Evolutionary conservation across 306 rosid genomes (phyloP).

Genomic region (Rubus idaeus): DNA sequence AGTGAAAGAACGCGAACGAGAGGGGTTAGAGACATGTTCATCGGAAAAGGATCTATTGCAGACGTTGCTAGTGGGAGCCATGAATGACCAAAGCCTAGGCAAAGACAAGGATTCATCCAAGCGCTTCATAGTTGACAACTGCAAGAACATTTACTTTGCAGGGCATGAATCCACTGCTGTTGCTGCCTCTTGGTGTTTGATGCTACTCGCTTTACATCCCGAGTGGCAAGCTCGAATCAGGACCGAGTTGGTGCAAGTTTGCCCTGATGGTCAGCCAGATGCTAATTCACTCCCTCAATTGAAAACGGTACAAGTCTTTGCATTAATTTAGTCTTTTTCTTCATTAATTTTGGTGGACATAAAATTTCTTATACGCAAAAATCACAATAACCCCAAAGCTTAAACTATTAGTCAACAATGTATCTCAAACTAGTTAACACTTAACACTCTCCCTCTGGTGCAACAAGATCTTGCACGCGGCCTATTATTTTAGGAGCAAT

Average conservation of each 20-base stretch:
- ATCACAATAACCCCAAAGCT: too few relatives aligned
- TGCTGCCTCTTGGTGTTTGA: conserved; percentile 82
- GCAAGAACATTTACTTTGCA: conserved; percentile 91
- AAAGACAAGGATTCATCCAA: conserved; percentile 52
- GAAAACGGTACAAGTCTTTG: conserved; percentile 47
- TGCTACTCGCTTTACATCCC: conserved; percentile 82
- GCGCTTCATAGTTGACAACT: conserved; percentile 78
- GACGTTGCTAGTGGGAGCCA: conserved; percentile 58
- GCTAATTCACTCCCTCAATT: conserved; percentile 49
- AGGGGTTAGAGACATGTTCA: conserved; percentile 26
- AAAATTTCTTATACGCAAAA: too few relatives aligned
- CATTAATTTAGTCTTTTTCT: neutral
- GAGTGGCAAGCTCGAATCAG: conserved; percentile 76
- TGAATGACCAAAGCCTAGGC: conserved; percentile 46
- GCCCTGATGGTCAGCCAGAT: conserved; percentile 54
- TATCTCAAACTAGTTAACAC: too few relatives aligned
- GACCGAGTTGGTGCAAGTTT: conserved; percentile 56
- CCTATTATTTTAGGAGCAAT: too few relatives aligned
- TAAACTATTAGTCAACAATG: too few relatives aligned
- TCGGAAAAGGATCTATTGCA: conserved; percentile 75
- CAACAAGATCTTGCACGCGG: too few relatives aligned
- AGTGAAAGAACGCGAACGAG: conserved; percentile 67
- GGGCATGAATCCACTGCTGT: conserved; percentile 88
- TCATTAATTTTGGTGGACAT: neutral
- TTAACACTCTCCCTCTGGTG: too few relatives aligned